Conservation (phyloP, 75 land plant genomes). For the Chamaecyparis obtusa region DNA sequence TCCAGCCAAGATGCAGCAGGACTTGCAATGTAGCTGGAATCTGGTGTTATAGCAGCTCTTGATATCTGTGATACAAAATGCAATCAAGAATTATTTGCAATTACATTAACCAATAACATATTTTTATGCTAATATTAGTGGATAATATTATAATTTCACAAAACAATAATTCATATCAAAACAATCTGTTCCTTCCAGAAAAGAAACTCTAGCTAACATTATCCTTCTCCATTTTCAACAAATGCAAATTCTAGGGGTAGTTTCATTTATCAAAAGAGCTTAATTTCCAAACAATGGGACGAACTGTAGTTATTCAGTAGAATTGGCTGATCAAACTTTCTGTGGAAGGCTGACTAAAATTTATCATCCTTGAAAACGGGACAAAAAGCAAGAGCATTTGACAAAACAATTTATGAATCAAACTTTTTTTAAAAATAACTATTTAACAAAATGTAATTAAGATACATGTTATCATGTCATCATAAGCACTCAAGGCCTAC, state of each 20-base stretch:
- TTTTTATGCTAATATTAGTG: neutral
- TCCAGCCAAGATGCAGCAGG: conserved; percentile 99
- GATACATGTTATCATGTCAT: too few species aligned
- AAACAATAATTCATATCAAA: neutral
- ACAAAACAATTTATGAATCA: too few species aligned
- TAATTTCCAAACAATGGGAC: too few species aligned
- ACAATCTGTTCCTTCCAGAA: neutral
- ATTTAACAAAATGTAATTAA: too few species aligned
- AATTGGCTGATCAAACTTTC: too few species aligned
- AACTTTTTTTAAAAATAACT: too few species aligned
- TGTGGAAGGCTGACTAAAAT: too few species aligned
- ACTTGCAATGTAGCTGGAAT: conserved; percentile 84
- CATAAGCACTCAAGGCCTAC: too few species aligned
- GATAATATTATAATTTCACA: neutral
- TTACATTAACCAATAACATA: neutral
- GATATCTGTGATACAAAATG: conserved; percentile 53
- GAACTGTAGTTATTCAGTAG: too few species aligned
- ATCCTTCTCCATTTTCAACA: neutral
- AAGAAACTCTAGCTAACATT: neutral
- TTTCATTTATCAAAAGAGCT: too few species aligned
- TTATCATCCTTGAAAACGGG: too few species aligned
- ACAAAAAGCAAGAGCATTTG: too few species aligned
- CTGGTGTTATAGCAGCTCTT: conserved; percentile 73
- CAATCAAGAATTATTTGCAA: neutral
- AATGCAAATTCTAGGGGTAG: neutral